Conservation (phyloP, 2,329 filamentous ascomycete species). For the Biscogniauxia marginata region DNA sequence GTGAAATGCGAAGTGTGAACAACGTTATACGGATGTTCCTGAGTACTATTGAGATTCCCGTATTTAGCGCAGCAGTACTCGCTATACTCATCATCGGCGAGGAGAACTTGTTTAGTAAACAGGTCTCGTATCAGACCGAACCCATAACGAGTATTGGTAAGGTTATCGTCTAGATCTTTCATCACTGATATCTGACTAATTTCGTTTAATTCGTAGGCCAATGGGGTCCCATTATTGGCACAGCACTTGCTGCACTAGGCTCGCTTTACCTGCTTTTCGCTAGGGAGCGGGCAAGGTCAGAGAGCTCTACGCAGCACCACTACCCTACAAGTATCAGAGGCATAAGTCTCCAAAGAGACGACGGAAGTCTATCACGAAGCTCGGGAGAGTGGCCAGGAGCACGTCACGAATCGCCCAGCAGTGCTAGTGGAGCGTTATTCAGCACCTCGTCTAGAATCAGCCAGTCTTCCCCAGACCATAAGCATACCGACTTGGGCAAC, state of each 20-base stretch:
- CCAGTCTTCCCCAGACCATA: background rate
- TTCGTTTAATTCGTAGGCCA: constrained; percentile 41
- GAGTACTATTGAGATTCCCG: constrained; percentile 54
- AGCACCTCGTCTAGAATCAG: constrained; percentile 6
- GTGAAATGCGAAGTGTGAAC: constrained; percentile 54
- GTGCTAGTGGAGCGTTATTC: constrained; percentile 1
- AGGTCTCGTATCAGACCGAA: constrained; percentile 59
- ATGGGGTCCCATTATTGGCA: constrained; percentile 60
- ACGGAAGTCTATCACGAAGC: background rate
- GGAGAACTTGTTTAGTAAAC: constrained; percentile 59
- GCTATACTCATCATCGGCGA: constrained; percentile 62
- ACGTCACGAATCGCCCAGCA: constrained; percentile 7
- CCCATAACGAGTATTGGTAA: constrained; percentile 60
- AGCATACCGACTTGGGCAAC: constrained; percentile 26
- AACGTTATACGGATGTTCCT: constrained; percentile 53
- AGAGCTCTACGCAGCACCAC: constrained; percentile 17
- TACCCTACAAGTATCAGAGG: constrained; percentile 6
- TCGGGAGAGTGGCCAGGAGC: background rate
- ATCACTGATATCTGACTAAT: constrained; percentile 3
- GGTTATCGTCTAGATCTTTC: constrained; percentile 17
- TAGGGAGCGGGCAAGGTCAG: constrained; percentile 25
- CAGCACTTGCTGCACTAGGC: constrained; percentile 55
- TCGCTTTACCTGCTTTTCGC: constrained; percentile 56
- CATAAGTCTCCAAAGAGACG: constrained; percentile 4
- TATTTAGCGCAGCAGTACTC: constrained; percentile 58